A percentile compares a stretch with the other conserved stretches of the same genome.
These are phyloP conservation scores for Monilinia polystroma DNA, from an alignment of 2,329 filamentous ascomycete species.

Conservation along the genomic window DNA sequence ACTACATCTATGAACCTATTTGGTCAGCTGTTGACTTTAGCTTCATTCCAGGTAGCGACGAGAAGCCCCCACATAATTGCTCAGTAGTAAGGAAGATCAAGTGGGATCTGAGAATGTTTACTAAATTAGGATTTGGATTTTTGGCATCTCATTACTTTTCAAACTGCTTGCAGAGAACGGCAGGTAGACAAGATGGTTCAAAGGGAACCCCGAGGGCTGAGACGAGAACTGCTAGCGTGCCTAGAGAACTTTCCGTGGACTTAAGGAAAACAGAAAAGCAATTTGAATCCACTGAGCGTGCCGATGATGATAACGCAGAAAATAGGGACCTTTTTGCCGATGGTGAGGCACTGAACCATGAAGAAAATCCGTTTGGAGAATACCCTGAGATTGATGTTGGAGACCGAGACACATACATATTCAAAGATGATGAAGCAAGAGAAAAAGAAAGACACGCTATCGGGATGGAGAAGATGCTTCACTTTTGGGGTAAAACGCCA, in stretches of 20 bases:
- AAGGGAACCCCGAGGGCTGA: background rate
- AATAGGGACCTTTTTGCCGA: no score
- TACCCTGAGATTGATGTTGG: background rate
- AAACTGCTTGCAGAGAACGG: slow-evolving; percentile 1
- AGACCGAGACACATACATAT: background rate
- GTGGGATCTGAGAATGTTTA: background rate
- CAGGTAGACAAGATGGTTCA: background rate
- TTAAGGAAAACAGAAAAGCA: background rate
- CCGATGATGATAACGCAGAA: no score
- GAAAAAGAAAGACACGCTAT: no score
- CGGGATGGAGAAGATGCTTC: background rate
- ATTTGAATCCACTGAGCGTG: background rate
- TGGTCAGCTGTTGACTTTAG: slow-evolving; percentile 12
- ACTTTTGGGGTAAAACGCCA: background rate
- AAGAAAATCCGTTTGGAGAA: no score
- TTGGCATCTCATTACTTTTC: slow-evolving; percentile 1
- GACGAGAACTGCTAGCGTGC: background rate
- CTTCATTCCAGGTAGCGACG: background rate
- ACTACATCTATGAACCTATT: background rate
- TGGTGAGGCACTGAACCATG: no score
- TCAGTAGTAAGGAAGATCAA: background rate
- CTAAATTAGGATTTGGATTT: slow-evolving; percentile 1
- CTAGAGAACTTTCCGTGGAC: background rate
- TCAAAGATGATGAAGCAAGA: background rate
- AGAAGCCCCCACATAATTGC: background rate